These are phyloP conservation scores for Fusarium mundagurra DNA, from an alignment of 2,329 filamentous ascomycete genomes.

Conservation along the genomic window DNA sequence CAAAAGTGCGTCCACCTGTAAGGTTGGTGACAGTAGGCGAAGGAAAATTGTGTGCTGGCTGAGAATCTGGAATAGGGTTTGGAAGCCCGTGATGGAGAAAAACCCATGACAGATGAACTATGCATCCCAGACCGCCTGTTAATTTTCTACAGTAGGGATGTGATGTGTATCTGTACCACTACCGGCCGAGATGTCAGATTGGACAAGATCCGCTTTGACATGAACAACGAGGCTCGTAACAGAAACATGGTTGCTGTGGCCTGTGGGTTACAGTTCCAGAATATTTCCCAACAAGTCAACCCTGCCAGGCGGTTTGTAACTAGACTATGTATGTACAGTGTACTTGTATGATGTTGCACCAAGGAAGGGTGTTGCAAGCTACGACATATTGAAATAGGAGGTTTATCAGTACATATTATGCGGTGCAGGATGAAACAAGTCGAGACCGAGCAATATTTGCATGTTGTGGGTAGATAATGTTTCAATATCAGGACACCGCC, in stretches of 20 bases:
- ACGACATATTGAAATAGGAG: constrained; percentile 7
- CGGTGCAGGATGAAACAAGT: constrained; percentile 9
- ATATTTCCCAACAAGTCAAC: constrained; percentile 31
- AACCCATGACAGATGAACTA: constrained; percentile 9
- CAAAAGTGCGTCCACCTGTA: constrained; percentile 22
- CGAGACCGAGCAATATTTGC: not conserved
- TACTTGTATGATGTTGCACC: constrained; percentile 1
- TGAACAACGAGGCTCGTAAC: constrained; percentile 16
- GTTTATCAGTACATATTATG: constrained; percentile 5
- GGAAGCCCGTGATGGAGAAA: constrained; percentile 29
- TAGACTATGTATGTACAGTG: not conserved
- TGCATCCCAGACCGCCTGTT: constrained; percentile 12
- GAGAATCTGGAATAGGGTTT: constrained; percentile 31
- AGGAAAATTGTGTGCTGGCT: constrained; percentile 13
- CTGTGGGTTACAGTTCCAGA: constrained; percentile 21
- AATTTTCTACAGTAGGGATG: not conserved
- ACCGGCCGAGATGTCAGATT: constrained; percentile 33
- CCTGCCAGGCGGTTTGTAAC: not conserved
- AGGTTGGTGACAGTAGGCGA: constrained; percentile 18
- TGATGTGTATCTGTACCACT: not conserved
- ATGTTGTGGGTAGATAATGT: constrained; percentile 12
- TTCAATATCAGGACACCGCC: constrained; percentile 19
- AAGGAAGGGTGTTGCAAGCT: not conserved
- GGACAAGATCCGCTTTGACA: constrained; percentile 24
- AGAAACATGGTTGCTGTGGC: constrained; percentile 15